phyloP scores from a whole-genome alignment of 2,329 filamentous ascomycete genomes.

The Fusarium udum region DNA sequence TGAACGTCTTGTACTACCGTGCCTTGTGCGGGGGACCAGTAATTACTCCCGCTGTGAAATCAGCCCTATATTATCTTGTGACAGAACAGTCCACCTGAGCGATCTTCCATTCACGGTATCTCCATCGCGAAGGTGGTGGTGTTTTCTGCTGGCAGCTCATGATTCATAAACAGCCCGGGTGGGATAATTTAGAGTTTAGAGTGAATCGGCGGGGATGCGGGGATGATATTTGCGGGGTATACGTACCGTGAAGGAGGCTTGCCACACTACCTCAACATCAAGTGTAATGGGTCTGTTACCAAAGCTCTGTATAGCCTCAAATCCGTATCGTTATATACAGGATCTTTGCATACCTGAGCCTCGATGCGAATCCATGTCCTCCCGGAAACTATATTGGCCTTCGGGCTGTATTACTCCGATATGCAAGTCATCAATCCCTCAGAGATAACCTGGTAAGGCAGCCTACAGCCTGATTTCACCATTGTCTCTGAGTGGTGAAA shows the following conservation, averaged over 20 bases:
- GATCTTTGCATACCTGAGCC: rapidly evolving
- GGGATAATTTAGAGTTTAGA: neutral
- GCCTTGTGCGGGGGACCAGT: neutral
- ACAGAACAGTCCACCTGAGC: too few species aligned
- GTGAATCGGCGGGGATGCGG: neutral
- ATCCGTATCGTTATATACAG: rapidly evolving
- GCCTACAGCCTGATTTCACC: neutral
- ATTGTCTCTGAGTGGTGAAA: neutral
- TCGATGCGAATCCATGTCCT: rapidly evolving
- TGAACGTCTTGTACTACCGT: neutral
- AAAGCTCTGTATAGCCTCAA: neutral
- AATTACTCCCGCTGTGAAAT: too few species aligned
- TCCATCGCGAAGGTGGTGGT: rapidly evolving
- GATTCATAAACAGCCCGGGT: neutral
- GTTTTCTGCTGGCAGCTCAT: neutral
- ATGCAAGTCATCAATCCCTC: neutral
- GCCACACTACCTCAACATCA: too few species aligned
- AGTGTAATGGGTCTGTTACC: neutral
- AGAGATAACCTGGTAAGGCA: neutral
- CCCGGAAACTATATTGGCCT: rapidly evolving
- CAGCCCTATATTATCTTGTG: rapidly evolving
- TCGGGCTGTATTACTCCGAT: rapidly evolving
- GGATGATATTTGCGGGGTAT: neutral
- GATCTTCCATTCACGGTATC: rapidly evolving
- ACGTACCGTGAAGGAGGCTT: neutral